A percentile compares a stretch with the other conserved stretches of the same genome.
These are phyloP conservation scores for Dovyalis caffra DNA, from an alignment of 345 rosid species.

Conservation along the genomic window DNA sequence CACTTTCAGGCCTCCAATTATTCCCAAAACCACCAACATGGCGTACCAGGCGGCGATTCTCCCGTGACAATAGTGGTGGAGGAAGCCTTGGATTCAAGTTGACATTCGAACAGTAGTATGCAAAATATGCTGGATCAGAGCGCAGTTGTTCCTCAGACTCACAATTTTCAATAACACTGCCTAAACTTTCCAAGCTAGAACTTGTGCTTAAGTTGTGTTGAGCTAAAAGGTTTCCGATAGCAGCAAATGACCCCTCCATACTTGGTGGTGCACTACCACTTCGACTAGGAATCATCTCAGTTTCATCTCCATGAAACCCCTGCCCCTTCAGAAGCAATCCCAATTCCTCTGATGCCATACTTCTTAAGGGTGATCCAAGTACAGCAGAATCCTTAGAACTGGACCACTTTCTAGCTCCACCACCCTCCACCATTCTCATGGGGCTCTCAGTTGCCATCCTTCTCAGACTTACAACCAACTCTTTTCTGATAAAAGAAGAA, in stretches of 20 bases:
- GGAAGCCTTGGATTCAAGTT: slow-evolving; percentile 94
- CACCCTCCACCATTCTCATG: slow-evolving; percentile 68
- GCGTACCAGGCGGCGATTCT: slow-evolving; percentile 57
- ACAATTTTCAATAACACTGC: slow-evolving; percentile 47
- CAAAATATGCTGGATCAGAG: slow-evolving; percentile 75
- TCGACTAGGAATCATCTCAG: slow-evolving; percentile 58
- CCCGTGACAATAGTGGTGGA: slow-evolving; percentile 81
- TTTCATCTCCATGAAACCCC: slow-evolving; percentile 45
- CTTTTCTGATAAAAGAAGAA: not conserved
- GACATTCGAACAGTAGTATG: slow-evolving; percentile 73
- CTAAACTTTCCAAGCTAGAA: slow-evolving; percentile 54
- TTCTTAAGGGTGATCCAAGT: slow-evolving; percentile 50
- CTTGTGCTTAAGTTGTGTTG: slow-evolving; percentile 48
- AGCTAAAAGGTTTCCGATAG: slow-evolving; percentile 67
- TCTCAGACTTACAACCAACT: not conserved
- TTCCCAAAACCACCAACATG: slow-evolving; percentile 70
- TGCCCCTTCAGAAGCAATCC: slow-evolving; percentile 67
- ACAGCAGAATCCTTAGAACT: slow-evolving; percentile 51
- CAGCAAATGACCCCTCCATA: slow-evolving; percentile 93
- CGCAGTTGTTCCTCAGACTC: slow-evolving; percentile 77
- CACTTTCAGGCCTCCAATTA: slow-evolving; percentile 46
- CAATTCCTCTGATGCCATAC: slow-evolving; percentile 72
- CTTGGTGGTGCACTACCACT: slow-evolving; percentile 98
- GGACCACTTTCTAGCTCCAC: slow-evolving; percentile 55
- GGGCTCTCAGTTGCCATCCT: slow-evolving; percentile 85